Evolutionary conservation across 2,329 filamentous ascomycete genomes (phyloP).

Genomic region (Alternaria triticimaculans): DNA sequence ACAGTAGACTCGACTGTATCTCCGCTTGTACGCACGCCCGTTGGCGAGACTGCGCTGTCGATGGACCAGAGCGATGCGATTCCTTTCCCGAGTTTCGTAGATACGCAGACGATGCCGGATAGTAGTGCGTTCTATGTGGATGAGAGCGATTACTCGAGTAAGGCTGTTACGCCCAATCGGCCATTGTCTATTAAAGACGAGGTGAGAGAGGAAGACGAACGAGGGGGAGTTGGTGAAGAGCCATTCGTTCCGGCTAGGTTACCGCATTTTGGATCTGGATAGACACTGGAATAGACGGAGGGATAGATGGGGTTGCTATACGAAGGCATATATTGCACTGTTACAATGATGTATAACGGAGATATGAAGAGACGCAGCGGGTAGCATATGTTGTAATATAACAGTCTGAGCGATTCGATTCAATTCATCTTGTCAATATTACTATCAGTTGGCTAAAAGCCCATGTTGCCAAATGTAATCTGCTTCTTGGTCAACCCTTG

Average conservation of each 20-base stretch:
- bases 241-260: constrained; percentile 45
- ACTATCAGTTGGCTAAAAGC: constrained; percentile 8
- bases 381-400: neutral
- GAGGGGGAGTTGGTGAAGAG: constrained; percentile 15
- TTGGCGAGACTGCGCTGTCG: constrained; percentile 17
- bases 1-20: constrained; percentile 20
- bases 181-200: constrained; percentile 32
- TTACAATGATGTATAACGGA: neutral
- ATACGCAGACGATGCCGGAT: constrained; percentile 40
- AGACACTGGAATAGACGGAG: neutral
- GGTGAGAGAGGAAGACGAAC: constrained; percentile 12
- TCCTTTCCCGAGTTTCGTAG: constrained; percentile 32
- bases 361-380: neutral
- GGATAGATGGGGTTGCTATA: neutral
- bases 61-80: constrained; percentile 4
- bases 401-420: neutral
- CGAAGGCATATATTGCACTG: neutral
- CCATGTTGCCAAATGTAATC: constrained; percentile 62
- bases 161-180: constrained; percentile 34
- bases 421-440: neutral
- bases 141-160: constrained; percentile 35
- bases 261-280: constrained; percentile 37
- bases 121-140: constrained; percentile 40
- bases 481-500: constrained; percentile 75
- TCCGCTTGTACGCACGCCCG: constrained; percentile 23